phyloP scores from a whole-genome alignment of 345 rosid genomes.

The Heritiera littoralis region DNA sequence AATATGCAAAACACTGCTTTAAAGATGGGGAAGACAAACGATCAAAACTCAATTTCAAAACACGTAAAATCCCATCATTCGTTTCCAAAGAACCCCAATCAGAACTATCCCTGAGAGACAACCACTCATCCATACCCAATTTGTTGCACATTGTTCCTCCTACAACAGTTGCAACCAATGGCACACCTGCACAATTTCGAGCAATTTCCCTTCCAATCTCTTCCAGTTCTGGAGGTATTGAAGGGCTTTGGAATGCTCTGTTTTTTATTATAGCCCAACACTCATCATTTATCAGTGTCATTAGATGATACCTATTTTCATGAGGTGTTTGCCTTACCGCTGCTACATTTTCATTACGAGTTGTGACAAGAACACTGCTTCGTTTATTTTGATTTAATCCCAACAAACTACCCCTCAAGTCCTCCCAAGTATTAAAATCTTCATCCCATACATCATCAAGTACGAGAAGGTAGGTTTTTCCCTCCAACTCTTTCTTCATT shows the following conservation, averaged over 20 bases:
- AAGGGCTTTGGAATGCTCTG: neutral
- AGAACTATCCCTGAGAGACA: neutral
- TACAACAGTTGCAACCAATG: constrained; percentile 3
- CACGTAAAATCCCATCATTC: neutral
- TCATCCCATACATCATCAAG: no score
- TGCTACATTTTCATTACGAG: neutral
- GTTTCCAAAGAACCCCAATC: neutral
- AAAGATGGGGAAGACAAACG: constrained; percentile 1
- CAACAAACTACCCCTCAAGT: neutral
- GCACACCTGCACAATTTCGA: constrained; percentile 5
- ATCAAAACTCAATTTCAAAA: constrained; percentile 15
- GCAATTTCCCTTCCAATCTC: constrained; percentile 6
- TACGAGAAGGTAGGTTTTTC: no score
- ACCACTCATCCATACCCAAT: neutral
- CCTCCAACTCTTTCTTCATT: no score
- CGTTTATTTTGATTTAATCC: neutral
- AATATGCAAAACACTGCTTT: constrained; percentile 21
- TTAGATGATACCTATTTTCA: neutral
- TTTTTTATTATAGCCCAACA: constrained; percentile 23
- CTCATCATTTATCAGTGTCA: constrained; percentile 13
- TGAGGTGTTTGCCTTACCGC: neutral
- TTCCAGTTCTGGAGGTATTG: neutral
- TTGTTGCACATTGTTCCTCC: constrained; percentile 7
- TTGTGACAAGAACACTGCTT: constrained; percentile 10
- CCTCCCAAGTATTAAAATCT: no score